A percentile compares a stretch with the other conserved stretches of the same genome.
Evolutionary conservation across 108 stramenopile species (phyloP).

Genomic region (Discostella pseudostelligera): DNA sequence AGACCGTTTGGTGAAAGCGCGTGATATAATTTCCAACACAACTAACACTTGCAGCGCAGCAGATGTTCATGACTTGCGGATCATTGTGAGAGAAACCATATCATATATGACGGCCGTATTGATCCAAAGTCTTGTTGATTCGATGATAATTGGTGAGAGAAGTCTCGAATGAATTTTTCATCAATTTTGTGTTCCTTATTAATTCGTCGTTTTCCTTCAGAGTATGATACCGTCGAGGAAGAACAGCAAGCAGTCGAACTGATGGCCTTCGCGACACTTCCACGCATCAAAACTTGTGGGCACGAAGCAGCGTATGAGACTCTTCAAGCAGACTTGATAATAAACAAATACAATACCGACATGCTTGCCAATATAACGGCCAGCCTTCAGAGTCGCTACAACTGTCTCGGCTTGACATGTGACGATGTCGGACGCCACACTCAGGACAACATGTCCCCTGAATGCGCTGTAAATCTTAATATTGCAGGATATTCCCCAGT

Average conservation of each 20-base stretch:
- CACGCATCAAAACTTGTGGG: constrained; percentile 62
- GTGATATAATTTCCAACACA: constrained; percentile 56
- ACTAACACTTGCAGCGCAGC: constrained; percentile 48
- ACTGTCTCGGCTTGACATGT: constrained; percentile 75
- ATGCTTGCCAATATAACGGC: constrained; percentile 45
- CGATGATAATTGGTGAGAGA: constrained; percentile 40
- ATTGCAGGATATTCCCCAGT: constrained; percentile 68
- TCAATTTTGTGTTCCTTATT: background rate
- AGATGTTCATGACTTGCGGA: constrained; percentile 41
- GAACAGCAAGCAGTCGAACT: constrained; percentile 57
- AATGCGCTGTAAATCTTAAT: constrained; percentile 36
- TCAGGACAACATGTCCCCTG: constrained; percentile 12
- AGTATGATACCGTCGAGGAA: constrained; percentile 34
- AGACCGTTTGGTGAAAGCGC: constrained; percentile 68
- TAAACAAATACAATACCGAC: constrained; percentile 9
- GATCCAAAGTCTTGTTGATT: constrained; percentile 66
- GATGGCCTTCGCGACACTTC: constrained; percentile 49
- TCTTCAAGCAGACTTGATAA: constrained; percentile 54
- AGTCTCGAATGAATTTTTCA: background rate
- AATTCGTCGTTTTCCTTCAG: constrained; percentile 11
- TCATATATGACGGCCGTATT: constrained; percentile 72
- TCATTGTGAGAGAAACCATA: constrained; percentile 61
- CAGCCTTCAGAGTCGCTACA: constrained; percentile 48
- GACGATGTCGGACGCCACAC: constrained; percentile 60
- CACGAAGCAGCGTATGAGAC: constrained; percentile 45